A percentile compares a stretch with the other conserved stretches of the same genome.
phyloP scores from a whole-genome alignment of 2,329 filamentous ascomycete genomes.

The Beauveria brongniartii region DNA sequence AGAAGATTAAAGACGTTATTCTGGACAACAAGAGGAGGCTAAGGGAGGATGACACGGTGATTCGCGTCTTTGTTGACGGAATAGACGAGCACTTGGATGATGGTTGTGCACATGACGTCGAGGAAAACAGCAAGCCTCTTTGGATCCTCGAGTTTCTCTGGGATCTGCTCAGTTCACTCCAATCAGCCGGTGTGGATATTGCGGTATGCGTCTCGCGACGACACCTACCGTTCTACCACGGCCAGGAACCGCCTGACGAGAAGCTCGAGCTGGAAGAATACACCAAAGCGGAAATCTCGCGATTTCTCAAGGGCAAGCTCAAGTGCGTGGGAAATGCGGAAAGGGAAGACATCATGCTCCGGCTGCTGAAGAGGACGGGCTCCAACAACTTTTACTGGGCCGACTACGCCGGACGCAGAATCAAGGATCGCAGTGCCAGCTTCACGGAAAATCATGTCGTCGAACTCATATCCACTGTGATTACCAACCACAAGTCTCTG shows the following conservation, averaged over 20 bases:
- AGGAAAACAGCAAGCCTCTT: not conserved
- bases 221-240: not conserved
- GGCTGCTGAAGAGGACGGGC: too few species aligned
- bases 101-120: not conserved
- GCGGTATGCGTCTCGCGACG: not conserved
- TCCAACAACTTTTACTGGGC: too few species aligned
- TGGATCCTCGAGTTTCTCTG: not conserved
- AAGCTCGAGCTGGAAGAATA: too few species aligned
- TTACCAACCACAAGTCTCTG: too few species aligned
- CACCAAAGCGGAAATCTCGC: not conserved
- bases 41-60: not conserved
- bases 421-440: too few species aligned
- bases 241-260: not conserved
- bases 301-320: not conserved
- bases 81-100: not conserved
- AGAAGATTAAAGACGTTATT: not conserved
- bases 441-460: too few species aligned
- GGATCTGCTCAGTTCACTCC: not conserved
- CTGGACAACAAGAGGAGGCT: not conserved
- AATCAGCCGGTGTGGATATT: not conserved
- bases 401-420: too few species aligned
- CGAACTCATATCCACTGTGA: too few species aligned
- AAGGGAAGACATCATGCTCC: too few species aligned
- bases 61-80: not conserved
- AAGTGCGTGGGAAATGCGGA: not conserved